Evolutionary conservation across 768 basidiomycete species (phyloP).

Genomic region (Pholiota conissans): DNA sequence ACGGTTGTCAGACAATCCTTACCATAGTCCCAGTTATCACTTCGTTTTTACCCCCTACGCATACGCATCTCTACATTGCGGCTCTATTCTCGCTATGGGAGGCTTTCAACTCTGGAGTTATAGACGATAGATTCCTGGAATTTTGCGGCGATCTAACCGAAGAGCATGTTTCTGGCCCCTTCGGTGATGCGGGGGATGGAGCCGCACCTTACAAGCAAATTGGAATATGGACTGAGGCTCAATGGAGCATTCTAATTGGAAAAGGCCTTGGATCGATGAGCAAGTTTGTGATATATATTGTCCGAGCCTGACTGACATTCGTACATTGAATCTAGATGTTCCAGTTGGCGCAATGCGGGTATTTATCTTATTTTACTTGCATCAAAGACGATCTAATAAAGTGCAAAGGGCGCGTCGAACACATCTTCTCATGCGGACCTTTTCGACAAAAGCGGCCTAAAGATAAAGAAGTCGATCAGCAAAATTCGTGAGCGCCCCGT

Average conservation of each 20-base stretch:
- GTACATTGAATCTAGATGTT: conserved; percentile 45
- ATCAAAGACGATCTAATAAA: conserved; percentile 3
- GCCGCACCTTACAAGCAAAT: conserved; percentile 75
- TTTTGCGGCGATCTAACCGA: conserved; percentile 69
- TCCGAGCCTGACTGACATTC: background rate
- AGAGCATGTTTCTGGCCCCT: conserved; percentile 63
- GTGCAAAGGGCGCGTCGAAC: conserved; percentile 53
- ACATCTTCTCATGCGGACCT: conserved; percentile 74
- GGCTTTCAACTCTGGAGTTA: conserved; percentile 68
- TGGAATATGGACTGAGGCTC: conserved; percentile 83
- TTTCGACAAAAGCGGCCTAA: conserved; percentile 52
- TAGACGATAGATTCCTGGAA: conserved; percentile 77
- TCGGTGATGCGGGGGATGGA: conserved; percentile 51
- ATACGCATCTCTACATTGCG: conserved; percentile 69
- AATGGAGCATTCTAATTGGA: conserved; percentile 82
- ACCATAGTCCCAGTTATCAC: conserved; percentile 75
- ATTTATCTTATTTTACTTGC: conserved; percentile 18
- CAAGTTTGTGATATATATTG: conserved; percentile 29
- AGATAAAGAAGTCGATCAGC: conserved; percentile 71
- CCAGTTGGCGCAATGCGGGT: conserved; percentile 73
- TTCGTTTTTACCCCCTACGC: conserved; percentile 73
- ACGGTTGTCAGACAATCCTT: conserved; percentile 51
- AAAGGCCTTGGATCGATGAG: conserved; percentile 85
- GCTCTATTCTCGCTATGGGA: conserved; percentile 76
- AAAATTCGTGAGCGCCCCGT: conserved; percentile 50